Base-by-base conservation (phyloP, 345 rosid genomes). In the Camelina hispida region DNA sequence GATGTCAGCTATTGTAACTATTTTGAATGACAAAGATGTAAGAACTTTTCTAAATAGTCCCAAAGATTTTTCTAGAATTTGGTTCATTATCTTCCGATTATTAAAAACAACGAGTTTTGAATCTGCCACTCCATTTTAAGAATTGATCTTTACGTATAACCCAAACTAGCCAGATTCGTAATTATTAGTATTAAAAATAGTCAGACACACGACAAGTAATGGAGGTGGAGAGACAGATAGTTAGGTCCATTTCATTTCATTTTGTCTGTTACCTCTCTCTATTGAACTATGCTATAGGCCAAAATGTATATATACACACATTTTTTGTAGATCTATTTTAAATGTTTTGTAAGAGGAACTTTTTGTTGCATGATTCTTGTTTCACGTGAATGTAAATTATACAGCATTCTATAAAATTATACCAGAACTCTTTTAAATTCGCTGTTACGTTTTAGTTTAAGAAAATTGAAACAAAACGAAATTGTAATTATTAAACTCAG, bases 221-320 rank as follows among this genome's bases (percentile, higher is more conserved):
- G 32, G 40, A 37, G 40, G 40, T 35, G 43, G 38, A 28, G 69
- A 18, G 69, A 18, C 69, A 63, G 46, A 20, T 54, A n/a, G 57
- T 65, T 56, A 32, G 48, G 77, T 73, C 54, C 35, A 34, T 54
- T 72, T 51, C 59, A 51, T 71, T 48, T 63, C 66, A 59, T 8
- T 70, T 3, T 62, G 10, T 16, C 15, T 20, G 40, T 22, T 35
- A 18, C 65, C 56, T 57, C 15, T 42, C 56, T 57, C 15, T 42
- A 7, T n/a, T 40, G 40, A 14, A 25, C 7, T 42, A 56, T 44
- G 20, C 51, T 61, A 23, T 35, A 51, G 2, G 50, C 18, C 50
- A 15, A 14, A 46, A 15, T 5, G 50, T 46, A 13, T 38, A 42
- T 13, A 42, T 2, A 15, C 9, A 46, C 11, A 46, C 9, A 15